Percentiles rank a stretch among this genome's conserved stretches.
These are phyloP conservation scores for Quercus suber DNA, from an alignment of 306 rosid species.

Conservation along the genomic window DNA sequence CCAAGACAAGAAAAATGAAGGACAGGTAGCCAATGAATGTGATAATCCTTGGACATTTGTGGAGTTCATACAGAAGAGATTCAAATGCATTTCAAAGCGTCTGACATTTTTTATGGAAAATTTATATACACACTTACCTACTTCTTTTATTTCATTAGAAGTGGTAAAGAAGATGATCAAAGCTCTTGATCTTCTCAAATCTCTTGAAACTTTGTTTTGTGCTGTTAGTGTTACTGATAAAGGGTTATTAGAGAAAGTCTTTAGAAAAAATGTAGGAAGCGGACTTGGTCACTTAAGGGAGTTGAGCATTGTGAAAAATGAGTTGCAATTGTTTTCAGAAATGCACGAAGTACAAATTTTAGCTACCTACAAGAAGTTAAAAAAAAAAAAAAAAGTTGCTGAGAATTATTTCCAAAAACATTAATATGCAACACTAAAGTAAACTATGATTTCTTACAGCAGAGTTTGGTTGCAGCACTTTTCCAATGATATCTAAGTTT, in stretches of 20 bases:
- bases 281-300: background rate
- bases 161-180: slow-evolving; percentile 20
- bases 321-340: background rate
- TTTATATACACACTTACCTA: slow-evolving; percentile 43
- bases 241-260: background rate
- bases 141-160: slow-evolving; percentile 30
- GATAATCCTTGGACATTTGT: slow-evolving; percentile 21
- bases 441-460: slow-evolving; percentile 29
- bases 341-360: slow-evolving; percentile 23
- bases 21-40: background rate
- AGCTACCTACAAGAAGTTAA: slow-evolving; percentile 31
- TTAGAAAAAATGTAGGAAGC: background rate
- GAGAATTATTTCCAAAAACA: background rate
- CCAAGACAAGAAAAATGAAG: background rate
- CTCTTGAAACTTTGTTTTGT: slow-evolving; percentile 13
- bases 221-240: slow-evolving; percentile 1
- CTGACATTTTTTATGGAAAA: slow-evolving; percentile 11
- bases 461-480: slow-evolving; percentile 32
- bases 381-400: background rate
- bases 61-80: slow-evolving; percentile 17
- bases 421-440: background rate
- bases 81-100: background rate
- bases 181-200: slow-evolving; percentile 29
- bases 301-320: slow-evolving; percentile 4
- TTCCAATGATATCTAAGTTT: slow-evolving; percentile 25